Evolutionary conservation across 768 basidiomycete genomes (phyloP).

Genomic region (Trametes elegans): DNA sequence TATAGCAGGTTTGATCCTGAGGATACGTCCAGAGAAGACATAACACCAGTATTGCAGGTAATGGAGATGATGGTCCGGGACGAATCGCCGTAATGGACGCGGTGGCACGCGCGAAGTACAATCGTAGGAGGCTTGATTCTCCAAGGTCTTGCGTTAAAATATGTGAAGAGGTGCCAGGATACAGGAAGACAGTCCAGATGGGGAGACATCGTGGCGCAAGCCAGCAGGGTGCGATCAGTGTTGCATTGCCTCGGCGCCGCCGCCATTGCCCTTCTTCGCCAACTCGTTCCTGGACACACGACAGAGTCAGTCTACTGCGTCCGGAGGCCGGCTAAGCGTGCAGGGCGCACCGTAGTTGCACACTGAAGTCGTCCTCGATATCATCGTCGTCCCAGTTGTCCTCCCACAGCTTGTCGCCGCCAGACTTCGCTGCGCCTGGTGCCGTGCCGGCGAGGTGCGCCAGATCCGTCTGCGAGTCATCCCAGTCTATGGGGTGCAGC

Average conservation of each 20-base stretch:
- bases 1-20: too few relatives aligned
- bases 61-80: too few relatives aligned
- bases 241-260: slow-evolving; percentile 30
- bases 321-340: neutral
- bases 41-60: too few relatives aligned
- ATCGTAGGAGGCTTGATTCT: neutral
- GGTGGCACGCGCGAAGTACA: neutral
- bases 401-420: slow-evolving; percentile 95
- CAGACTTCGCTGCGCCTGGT: slow-evolving; percentile 73
- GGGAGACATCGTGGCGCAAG: neutral
- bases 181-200: neutral
- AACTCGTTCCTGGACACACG: slow-evolving; percentile 22
- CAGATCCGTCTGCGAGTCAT: slow-evolving; percentile 80
- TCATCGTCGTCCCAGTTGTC: slow-evolving; percentile 99
- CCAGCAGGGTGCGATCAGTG: slow-evolving; percentile 13
- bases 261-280: slow-evolving; percentile 28
- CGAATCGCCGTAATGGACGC: too few relatives aligned
- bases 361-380: slow-evolving; percentile 95
- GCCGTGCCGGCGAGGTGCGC: slow-evolving; percentile 73
- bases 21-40: too few relatives aligned
- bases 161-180: neutral
- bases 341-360: slow-evolving; percentile 79
- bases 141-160: neutral
- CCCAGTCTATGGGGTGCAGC: slow-evolving; percentile 63
- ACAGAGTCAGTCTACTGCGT: neutral